Percentiles rank a stretch among this genome's conserved stretches.
Evolutionary conservation across 192 early-diverging fungal species (phyloP).

Genomic region (Umbelopsis vinacea): DNA sequence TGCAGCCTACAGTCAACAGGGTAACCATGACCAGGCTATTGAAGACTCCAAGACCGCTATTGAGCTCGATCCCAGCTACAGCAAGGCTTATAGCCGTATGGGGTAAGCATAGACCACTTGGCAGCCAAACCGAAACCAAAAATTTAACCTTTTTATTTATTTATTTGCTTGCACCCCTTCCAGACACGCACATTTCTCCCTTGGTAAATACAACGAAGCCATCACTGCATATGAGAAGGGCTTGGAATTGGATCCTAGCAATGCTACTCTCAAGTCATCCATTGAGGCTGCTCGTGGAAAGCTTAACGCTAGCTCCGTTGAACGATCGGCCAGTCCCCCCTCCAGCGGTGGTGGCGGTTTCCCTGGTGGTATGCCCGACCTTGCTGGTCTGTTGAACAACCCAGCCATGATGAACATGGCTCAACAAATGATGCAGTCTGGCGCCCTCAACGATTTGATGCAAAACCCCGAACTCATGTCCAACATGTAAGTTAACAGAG

Average conservation of each 20-base stretch:
- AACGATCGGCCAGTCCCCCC: conserved; percentile 27
- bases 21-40: conserved; percentile 86
- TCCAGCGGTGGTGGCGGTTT: conserved; percentile 41
- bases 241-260: conserved; percentile 80
- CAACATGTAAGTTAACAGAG: conserved; percentile 65
- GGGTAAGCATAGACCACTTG: conserved; percentile 54
- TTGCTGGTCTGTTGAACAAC: conserved; percentile 86
- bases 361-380: conserved; percentile 60
- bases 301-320: conserved; percentile 36
- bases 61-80: conserved; percentile 86
- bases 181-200: conserved; percentile 89
- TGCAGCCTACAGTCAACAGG: conserved; percentile 91
- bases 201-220: conserved; percentile 83
- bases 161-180: background rate
- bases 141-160: background rate
- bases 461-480: conserved; percentile 85
- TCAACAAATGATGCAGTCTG: conserved; percentile 87
- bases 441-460: conserved; percentile 82
- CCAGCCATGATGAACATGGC: conserved; percentile 97
- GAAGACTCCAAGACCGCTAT: conserved; percentile 85
- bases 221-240: conserved; percentile 91
- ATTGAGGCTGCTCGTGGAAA: conserved; percentile 72
- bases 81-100: conserved; percentile 92
- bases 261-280: conserved; percentile 79
- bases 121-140: background rate